phyloP scores from a whole-genome alignment of 768 basidiomycete genomes.

The Tylopilus rubrobrunneus region DNA sequence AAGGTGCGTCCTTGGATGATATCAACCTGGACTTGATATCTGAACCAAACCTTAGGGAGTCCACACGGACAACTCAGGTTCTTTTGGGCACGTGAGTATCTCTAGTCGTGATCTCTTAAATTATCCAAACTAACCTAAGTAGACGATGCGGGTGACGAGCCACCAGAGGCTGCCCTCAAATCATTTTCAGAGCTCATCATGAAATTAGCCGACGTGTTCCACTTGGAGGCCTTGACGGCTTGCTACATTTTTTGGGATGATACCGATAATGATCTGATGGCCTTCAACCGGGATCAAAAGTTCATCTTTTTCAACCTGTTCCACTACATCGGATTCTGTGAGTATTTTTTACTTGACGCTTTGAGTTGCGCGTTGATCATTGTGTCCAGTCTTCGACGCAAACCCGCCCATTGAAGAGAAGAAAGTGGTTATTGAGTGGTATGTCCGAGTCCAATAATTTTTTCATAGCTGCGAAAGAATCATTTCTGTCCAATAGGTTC shows the following conservation, averaged over 20 bases:
- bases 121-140: background rate
- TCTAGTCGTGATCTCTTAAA: background rate
- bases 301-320: constrained; percentile 14
- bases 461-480: too few species aligned
- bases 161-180: background rate
- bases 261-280: constrained; percentile 14
- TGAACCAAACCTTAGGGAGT: background rate
- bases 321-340: constrained; percentile 7
- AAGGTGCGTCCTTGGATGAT: background rate
- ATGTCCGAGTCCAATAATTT: too few species aligned
- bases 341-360: background rate
- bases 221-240: background rate
- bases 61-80: background rate
- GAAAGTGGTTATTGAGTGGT: too few species aligned
- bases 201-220: constrained; percentile 1
- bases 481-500: too few species aligned
- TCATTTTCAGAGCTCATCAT: constrained; percentile 6
- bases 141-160: too few species aligned
- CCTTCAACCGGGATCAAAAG: constrained; percentile 14
- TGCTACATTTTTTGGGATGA: constrained; percentile 19
- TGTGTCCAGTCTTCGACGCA: background rate
- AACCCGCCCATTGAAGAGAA: background rate
- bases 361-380: background rate
- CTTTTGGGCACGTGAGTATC: constrained; percentile 13
- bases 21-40: background rate